Percentiles rank a stretch among this genome's conserved stretches.
Evolutionary conservation across 352 stramenopile species (phyloP).

Genomic region (Pythium graminicola): DNA sequence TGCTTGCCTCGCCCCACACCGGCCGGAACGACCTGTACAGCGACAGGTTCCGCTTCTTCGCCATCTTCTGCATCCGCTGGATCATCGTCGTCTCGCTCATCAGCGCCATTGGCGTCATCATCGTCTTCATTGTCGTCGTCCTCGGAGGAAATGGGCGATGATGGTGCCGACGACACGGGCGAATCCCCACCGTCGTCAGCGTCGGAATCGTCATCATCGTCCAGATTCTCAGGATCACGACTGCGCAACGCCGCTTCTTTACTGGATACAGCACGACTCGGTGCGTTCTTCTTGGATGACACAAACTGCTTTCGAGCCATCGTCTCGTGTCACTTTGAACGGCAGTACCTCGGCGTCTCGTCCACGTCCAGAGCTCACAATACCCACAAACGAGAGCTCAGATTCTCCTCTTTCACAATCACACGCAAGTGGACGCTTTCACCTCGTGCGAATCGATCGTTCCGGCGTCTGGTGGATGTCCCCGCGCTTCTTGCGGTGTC

Average conservation of each 20-base stretch:
- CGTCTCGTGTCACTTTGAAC: background rate
- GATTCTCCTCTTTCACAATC: background rate
- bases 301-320: constrained; percentile 85
- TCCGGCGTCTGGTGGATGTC: background rate
- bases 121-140: constrained; percentile 13
- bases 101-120: background rate
- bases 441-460: background rate
- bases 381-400: background rate
- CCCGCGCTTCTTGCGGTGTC: background rate
- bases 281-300: constrained; percentile 84
- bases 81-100: constrained; percentile 5
- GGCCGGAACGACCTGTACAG: constrained; percentile 64
- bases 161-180: constrained; percentile 22
- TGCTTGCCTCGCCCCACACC: constrained; percentile 72
- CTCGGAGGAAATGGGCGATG: constrained; percentile 7
- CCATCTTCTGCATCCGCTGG: constrained; percentile 17
- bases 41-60: constrained; percentile 19
- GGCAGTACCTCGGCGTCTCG: background rate
- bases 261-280: constrained; percentile 70
- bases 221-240: constrained; percentile 10
- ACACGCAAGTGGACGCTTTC: background rate
- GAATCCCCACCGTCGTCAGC: constrained; percentile 22
- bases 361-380: background rate
- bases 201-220: constrained; percentile 17
- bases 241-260: constrained; percentile 70